Evolutionary conservation across 2,329 filamentous ascomycete genomes (phyloP), one percentile per base, ranked within the genome.

Genomic region (Pezicula rhizophila): DNA sequence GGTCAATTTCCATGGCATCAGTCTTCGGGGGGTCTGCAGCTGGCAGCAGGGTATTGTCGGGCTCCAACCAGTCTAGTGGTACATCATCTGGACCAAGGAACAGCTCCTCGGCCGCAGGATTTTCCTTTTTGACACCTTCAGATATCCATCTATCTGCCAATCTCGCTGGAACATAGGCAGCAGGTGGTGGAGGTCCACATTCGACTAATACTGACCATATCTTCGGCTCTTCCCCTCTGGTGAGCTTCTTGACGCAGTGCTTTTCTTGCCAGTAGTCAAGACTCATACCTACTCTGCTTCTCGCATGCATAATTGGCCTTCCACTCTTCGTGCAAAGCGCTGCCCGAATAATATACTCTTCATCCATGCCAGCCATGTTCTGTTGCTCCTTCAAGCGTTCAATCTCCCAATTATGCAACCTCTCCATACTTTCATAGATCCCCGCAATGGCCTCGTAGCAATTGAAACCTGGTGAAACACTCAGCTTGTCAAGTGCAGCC

Each of bases 401-500:
- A 52, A 84, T 69, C 61, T 93, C 87, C 73, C 87, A 85, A 41
- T 80, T 72, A 60, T 87, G 81, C n/a, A 95, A 69, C 57, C 75
- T 82, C 51, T 77, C 73, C 51, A 93, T 69, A 60, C 85, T 87
- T 49, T 77, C 77, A 64, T 85, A 88, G 5, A 95, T 73, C 3
- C 87, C 87, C 4, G 80, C 81, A 40, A 92, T 73, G 0, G 88
- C 88, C 62, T 89, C 85, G 62, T 88, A 86, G 64, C 87, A 87
- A 58, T 88, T 88, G 7, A 92, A 73, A 5, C 78, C 78, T 1
- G 81, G 82, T 26, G 77, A 72, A 18, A 80, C 75, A 64, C 87
- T 89, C 46, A 92, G 74, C 57, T 81, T 84, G 63, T 93, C 89
- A 48, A 90, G 68, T 5, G 68, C 75, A 3, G 86, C 82, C 31